Conservation (phyloP, 1,284 basidiomycete genomes). For the Flammula alnicola region DNA sequence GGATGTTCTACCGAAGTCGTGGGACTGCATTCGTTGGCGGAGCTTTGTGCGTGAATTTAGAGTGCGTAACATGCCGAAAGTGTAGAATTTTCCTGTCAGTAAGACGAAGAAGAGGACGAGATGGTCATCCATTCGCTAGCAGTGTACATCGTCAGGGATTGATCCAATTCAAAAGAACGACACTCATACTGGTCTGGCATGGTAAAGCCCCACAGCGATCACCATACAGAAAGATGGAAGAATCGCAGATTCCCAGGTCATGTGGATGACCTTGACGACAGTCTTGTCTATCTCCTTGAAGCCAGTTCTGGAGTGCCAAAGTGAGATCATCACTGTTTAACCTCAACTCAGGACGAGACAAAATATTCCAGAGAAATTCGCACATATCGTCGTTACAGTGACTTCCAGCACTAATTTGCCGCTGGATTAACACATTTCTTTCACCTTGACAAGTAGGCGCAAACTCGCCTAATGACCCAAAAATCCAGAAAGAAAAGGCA, state of each 20-base stretch:
- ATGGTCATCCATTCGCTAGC: conserved; percentile 39
- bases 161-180: neutral
- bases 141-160: conserved; percentile 1
- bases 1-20: conserved; percentile 43
- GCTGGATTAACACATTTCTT: neutral
- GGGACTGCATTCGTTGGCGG: conserved; percentile 43
- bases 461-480: conserved; percentile 41
- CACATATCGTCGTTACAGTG: conserved; percentile 46
- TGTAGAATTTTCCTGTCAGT: conserved; percentile 55
- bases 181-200: conserved; percentile 39
- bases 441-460: neutral
- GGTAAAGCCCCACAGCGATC: conserved; percentile 44
- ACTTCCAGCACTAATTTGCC: conserved; percentile 41
- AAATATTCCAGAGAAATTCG: conserved; percentile 13
- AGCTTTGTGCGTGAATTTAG: conserved; percentile 48
- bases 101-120: conserved; percentile 53
- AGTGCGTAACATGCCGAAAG: conserved; percentile 50
- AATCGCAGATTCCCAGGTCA: conserved; percentile 54
- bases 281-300: conserved; percentile 45
- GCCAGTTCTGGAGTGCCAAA: conserved; percentile 51
- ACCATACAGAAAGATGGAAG: conserved; percentile 50
- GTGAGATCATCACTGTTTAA: conserved; percentile 42
- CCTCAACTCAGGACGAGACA: conserved; percentile 5
- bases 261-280: conserved; percentile 45
- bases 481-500: conserved; percentile 48